Percentiles rank a stretch among this genome's conserved stretches.
These are phyloP conservation scores for Zhuliangozyma blackwelliae DNA, from an alignment of 1,139 yeast species.

Conservation along the genomic window DNA sequence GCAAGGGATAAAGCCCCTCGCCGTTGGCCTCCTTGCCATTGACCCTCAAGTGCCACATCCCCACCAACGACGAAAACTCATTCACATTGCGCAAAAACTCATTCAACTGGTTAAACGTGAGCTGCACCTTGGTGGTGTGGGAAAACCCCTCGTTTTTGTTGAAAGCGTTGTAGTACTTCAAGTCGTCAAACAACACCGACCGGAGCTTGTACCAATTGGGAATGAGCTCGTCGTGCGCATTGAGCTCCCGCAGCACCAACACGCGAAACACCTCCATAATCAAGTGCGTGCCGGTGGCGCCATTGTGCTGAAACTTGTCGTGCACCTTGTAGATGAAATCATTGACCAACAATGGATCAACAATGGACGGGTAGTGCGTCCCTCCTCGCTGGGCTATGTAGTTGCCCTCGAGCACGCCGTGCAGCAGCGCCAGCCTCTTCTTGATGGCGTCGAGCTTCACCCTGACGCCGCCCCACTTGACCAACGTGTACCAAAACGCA, in stretches of 20 bases:
- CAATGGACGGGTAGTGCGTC: not conserved
- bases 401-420: constrained; percentile 8
- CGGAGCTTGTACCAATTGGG: constrained; percentile 15
- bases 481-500: constrained; percentile 27
- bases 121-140: not conserved
- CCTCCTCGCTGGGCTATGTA: not conserved
- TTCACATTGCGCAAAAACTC: constrained; percentile 6
- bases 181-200: constrained; percentile 29
- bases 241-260: constrained; percentile 17
- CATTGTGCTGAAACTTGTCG: constrained; percentile 19
- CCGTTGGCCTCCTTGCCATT: too few species aligned
- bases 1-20: not conserved
- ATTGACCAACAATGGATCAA: constrained; percentile 16
- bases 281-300: constrained; percentile 16
- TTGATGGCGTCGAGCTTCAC: constrained; percentile 9
- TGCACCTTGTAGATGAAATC: constrained; percentile 32
- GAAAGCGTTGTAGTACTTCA: constrained; percentile 32
- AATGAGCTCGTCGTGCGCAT: constrained; percentile 21
- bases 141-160: constrained; percentile 18
- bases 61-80: not conserved
- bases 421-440: constrained; percentile 7
- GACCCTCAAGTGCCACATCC: not conserved
- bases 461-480: constrained; percentile 27
- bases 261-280: constrained; percentile 22
- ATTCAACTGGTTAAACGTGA: constrained; percentile 3